These are phyloP conservation scores for Penicillium thymicola DNA, from an alignment of 2,329 filamentous ascomycete species.

Conservation along the genomic window DNA sequence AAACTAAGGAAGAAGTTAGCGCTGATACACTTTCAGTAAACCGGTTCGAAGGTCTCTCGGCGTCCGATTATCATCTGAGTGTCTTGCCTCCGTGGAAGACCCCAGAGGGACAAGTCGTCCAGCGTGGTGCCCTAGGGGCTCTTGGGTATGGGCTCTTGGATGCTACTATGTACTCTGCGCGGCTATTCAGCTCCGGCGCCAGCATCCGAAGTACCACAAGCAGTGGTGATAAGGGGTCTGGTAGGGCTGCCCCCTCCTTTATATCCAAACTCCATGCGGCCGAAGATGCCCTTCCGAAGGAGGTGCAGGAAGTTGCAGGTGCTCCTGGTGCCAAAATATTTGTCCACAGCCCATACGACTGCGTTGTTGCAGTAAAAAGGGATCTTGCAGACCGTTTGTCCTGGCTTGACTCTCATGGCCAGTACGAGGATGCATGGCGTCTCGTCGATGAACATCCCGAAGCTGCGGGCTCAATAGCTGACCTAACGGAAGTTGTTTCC, in stretches of 20 bases:
- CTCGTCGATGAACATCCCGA: conserved; percentile 86
- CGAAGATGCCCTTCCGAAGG: conserved; percentile 37
- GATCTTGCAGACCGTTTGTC: conserved; percentile 79
- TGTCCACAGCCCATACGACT: conserved; percentile 95
- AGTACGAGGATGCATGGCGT: conserved; percentile 84
- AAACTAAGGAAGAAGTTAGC: conserved; percentile 77
- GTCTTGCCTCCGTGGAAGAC: conserved; percentile 75
- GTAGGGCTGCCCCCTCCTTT: conserved; percentile 50
- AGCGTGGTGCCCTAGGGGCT: conserved; percentile 72
- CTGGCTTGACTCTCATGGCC: conserved; percentile 79
- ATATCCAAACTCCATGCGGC: conserved; percentile 52
- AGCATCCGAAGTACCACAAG: conserved; percentile 63
- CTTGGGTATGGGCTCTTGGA: conserved; percentile 79
- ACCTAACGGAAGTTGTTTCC: conserved; percentile 34
- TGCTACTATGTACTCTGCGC: conserved; percentile 79
- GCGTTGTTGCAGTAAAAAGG: conserved; percentile 83
- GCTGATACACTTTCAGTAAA: conserved; percentile 83
- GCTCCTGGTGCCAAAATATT: conserved; percentile 74
- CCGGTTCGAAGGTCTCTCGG: conserved; percentile 78
- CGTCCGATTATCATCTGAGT: conserved; percentile 87
- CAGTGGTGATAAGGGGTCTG: conserved; percentile 57
- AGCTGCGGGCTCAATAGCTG: conserved; percentile 45
- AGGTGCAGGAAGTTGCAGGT: conserved; percentile 49
- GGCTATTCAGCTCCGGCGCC: conserved; percentile 81
- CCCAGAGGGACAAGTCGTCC: conserved; percentile 57